A percentile compares a stretch with the other conserved stretches of the same genome.
phyloP scores from a whole-genome alignment of 2,329 filamentous ascomycete species.

The Pyrenophora tritici-repentis region DNA sequence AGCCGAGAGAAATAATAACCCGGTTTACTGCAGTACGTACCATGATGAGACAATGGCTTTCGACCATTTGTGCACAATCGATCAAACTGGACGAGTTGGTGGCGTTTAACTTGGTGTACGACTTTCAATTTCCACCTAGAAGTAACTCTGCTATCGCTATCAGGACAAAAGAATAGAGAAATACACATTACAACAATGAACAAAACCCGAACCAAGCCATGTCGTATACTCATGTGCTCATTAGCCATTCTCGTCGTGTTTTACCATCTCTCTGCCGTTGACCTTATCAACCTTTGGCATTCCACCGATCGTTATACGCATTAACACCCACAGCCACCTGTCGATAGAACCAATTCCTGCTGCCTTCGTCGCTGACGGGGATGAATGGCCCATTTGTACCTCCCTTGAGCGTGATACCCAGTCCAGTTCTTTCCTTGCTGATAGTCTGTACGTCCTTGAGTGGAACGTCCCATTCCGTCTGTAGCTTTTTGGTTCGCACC shows the following conservation, averaged over 20 bases:
- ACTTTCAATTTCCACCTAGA: too few relatives aligned
- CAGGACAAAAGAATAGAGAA: too few relatives aligned
- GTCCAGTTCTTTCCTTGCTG: conserved; percentile 91
- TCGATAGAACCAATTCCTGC: conserved; percentile 68
- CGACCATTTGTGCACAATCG: too few relatives aligned
- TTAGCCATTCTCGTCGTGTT: not conserved
- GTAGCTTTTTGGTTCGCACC: conserved; percentile 81
- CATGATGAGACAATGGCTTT: too few relatives aligned
- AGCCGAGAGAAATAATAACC: not conserved
- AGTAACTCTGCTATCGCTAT: too few relatives aligned
- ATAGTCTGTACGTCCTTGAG: conserved; percentile 97
- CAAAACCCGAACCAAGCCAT: conserved; percentile 2
- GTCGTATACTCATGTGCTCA: conserved; percentile 6
- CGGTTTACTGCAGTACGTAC: too few relatives aligned
- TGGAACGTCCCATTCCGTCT: conserved; percentile 93
- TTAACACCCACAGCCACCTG: conserved; percentile 71
- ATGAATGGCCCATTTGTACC: conserved; percentile 94
- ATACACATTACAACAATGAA: conserved; percentile 7
- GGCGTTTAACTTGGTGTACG: too few relatives aligned
- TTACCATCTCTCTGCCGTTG: not conserved
- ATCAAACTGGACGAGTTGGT: too few relatives aligned
- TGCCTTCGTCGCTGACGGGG: conserved; percentile 85
- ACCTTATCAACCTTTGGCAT: conserved; percentile 58
- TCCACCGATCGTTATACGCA: conserved; percentile 70
- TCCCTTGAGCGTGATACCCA: conserved; percentile 85